Evolutionary conservation across 2,329 filamentous ascomycete genomes (phyloP), one percentile per base, ranked within the genome.

Genomic region (Chaetomium sp.): DNA sequence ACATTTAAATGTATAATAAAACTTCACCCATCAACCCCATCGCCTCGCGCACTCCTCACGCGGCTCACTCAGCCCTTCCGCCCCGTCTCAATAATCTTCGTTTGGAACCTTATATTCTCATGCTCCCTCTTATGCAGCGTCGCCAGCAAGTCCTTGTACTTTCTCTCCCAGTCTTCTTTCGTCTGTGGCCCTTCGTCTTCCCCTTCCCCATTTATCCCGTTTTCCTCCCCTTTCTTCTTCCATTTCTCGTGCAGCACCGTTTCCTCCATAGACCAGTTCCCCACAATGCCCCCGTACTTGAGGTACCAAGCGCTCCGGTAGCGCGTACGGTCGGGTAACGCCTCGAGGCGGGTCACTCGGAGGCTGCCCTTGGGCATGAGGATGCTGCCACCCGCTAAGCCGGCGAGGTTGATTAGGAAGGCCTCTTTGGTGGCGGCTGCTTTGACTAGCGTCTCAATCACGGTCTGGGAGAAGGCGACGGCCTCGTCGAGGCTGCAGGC

Each of bases 361-460:
- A 72, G 65, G 27, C 70, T 71, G 19, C 71, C 66, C 5, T 69
- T 68, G 10, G 71, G 71, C 69, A 79, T 75, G 49, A 85, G 70
- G 34, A 77, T 67, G 49, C 71, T 74, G 3, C 78, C 78, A 7
- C 82, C 82, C 0, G 76, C 76, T 9, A 85, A 71, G 4, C 79
- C 80, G 0, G 81, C 76, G 5, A 85, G 66, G 63, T 84, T 85
- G 60, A 83, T 78, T 10, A 85, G 69, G 60, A 85, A 84, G 0
- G 76, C 73, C 63, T 84, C 76, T 5, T 78, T 75, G 9, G 74
- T 78, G 1, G 71, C 68, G 0, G 80, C 78, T 45, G 76, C 73
- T 41, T 72, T 73, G 57, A 77, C 74, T 57, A 84, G 73, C 52
- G 76, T 76, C 53, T 78, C 75, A 32, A 84, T 71, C n/a, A 79